Base-by-base conservation (phyloP, 306 rosid species). In the Neltuma alba region DNA sequence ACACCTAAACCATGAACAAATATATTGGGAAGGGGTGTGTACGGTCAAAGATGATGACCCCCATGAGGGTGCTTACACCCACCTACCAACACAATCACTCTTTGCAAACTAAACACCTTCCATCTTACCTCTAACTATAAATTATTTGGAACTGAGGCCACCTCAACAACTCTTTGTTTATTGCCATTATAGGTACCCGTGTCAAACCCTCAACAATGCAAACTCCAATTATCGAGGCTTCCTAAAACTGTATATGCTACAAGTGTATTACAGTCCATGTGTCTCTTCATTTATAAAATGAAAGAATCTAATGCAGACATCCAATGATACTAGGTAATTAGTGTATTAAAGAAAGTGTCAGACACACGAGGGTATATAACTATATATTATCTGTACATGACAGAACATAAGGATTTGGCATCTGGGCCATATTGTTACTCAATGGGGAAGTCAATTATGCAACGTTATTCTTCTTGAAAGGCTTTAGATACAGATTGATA, bases 31-130 rank as follows among this genome's bases (percentile, higher is more conserved):
- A 36, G 62, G 13, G 23, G n/a, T n/a, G 33, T 42, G 44, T 52
- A 52, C 58, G 27, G 63, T 37, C 12, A 38, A 21, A 64, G 82
- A 82, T 71, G 82, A 62, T 77, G 79, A 82, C 44, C 44, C 85
- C 82, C 76, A 54, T 20, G 58, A 83, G 79, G 79, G 75, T 64
- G 72, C 86, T 54, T 52, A 72, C 74, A 50, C 85, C 76, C 71
- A 73, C 86, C 82, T 42, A 77, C 86, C 82, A 82, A 82, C 82
- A 12, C 79, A 63, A 67, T 48, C 40, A 25, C 38, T 27, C 40
- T 25, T 28, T 25, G 21, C 9, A 27, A 69, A 20, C 61, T 7
- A 52, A 52, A 54, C 4, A 69, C 57, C 3, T 69, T 31, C 6
- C 69, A 33, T 55, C 31, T 21, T 30, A n/a, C 0, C n/a, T 28